Conservation (phyloP, 83 land plant genomes). For the Isoetes engelmannii region DNA sequence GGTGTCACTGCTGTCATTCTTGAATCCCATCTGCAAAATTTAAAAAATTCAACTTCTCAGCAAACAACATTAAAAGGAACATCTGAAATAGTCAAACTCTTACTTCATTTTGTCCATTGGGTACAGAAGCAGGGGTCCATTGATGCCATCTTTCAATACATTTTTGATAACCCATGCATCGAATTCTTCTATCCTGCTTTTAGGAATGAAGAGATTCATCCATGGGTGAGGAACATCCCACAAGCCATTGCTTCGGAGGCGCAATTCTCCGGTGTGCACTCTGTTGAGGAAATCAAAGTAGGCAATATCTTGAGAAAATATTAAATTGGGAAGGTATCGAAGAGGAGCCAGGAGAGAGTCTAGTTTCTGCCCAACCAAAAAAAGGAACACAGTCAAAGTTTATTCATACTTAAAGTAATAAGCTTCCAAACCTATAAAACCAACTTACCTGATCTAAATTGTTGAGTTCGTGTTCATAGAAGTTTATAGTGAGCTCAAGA, state of each 20-base stretch:
- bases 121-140: constrained; percentile 15
- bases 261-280: constrained; percentile 1
- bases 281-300: constrained; percentile 12
- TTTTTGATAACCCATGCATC: constrained; percentile 3
- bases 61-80: not conserved
- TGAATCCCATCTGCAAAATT: constrained; percentile 51
- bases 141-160: not conserved
- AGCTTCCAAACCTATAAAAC: not conserved
- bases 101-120: constrained; percentile 12
- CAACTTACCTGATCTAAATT: not conserved
- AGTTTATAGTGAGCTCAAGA: constrained; percentile 6
- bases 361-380: constrained; percentile 2
- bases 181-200: constrained; percentile 6
- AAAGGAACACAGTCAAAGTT: not conserved
- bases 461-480: not conserved
- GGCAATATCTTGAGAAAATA: not conserved
- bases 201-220: constrained; percentile 5
- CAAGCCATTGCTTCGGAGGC: not conserved
- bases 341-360: not conserved
- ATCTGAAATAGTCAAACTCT: not conserved
- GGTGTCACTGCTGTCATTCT: constrained; percentile 55
- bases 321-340: not conserved
- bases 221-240: constrained; percentile 17
- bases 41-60: not conserved
- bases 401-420: not conserved